Conservation (phyloP, 352 stramenopile species). For the Phytophthora rubi region DNA sequence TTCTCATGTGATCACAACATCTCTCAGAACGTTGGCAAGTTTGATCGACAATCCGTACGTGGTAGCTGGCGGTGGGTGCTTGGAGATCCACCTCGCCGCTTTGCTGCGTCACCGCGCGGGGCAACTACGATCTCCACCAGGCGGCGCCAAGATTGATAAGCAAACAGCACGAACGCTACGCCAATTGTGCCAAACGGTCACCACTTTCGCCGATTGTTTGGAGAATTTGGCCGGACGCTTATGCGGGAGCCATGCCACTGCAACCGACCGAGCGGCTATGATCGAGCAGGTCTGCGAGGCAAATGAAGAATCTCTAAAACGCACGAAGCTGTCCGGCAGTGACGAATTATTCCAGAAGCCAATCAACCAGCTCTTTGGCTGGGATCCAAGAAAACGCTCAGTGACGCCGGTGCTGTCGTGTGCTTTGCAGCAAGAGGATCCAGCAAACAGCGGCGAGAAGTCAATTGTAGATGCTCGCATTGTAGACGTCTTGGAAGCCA, state of each 20-base stretch:
- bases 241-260: constrained; percentile 17
- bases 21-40: constrained; percentile 45
- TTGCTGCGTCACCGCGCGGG: constrained; percentile 40
- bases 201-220: constrained; percentile 37
- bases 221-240: constrained; percentile 29
- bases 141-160: constrained; percentile 4
- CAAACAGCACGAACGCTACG: constrained; percentile 28
- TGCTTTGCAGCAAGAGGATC: constrained; percentile 1
- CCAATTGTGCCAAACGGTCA: constrained; percentile 40
- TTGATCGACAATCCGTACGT: constrained; percentile 49
- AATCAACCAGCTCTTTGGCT: constrained; percentile 44
- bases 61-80: constrained; percentile 56
- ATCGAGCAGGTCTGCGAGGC: constrained; percentile 34
- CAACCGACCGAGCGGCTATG: constrained; percentile 20
- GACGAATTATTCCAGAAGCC: constrained; percentile 1
- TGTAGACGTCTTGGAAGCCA: constrained; percentile 49
- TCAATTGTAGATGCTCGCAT: constrained; percentile 40
- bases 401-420: constrained; percentile 36
- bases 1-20: constrained; percentile 42
- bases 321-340: neutral
- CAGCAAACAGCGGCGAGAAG: constrained; percentile 19
- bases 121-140: constrained; percentile 25
- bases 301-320: constrained; percentile 33
- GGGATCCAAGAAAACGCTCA: constrained; percentile 32
- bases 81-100: constrained; percentile 55